Evolutionary conservation across 1,284 basidiomycete species (phyloP), one percentile per base, ranked within the genome.

Genomic region (Porogramme epimiltina): DNA sequence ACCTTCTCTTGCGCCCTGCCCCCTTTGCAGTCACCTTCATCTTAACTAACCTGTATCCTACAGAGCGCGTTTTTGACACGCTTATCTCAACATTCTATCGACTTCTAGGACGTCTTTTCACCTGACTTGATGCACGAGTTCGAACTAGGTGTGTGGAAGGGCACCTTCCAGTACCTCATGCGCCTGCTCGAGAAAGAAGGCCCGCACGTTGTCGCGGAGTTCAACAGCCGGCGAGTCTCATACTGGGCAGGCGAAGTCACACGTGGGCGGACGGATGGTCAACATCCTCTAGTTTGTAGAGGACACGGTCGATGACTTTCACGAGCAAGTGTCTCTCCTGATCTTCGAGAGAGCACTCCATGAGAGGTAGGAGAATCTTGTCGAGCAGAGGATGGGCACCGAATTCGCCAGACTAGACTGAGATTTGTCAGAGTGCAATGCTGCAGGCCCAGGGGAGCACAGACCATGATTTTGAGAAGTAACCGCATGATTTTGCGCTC

Each of bases 401-500:
- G n/a, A n/a, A n/a, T n/a, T n/a, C n/a, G n/a, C n/a, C n/a, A n/a
- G n/a, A n/a, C n/a, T n/a, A n/a, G n/a, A n/a, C n/a, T n/a, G n/a
- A n/a, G n/a, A n/a, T n/a, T n/a, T n/a, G n/a, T n/a, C n/a, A n/a
- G n/a, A n/a, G n/a, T n/a, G n/a, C n/a, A n/a, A n/a, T n/a, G n/a
- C n/a, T n/a, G n/a, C n/a, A n/a, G n/a, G n/a, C n/a, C n/a, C n/a
- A n/a, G n/a, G n/a, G n/a, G n/a, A n/a, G n/a, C n/a, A n/a, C n/a
- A n/a, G n/a, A n/a, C n/a, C n/a, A n/a, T n/a, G n/a, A n/a, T n/a
- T n/a, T n/a, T n/a, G n/a, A n/a, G n/a, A n/a, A n/a, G n/a, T n/a
- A n/a, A n/a, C n/a, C 95, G 89, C 95, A 99, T 98, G 65, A 99
- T 99, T 74, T 98, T 98, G 66, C 95, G 86, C 75, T 99, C 97